Evolutionary conservation across 2,329 filamentous ascomycete species (phyloP).

Genomic region (Aspergillus novofumigatus): DNA sequence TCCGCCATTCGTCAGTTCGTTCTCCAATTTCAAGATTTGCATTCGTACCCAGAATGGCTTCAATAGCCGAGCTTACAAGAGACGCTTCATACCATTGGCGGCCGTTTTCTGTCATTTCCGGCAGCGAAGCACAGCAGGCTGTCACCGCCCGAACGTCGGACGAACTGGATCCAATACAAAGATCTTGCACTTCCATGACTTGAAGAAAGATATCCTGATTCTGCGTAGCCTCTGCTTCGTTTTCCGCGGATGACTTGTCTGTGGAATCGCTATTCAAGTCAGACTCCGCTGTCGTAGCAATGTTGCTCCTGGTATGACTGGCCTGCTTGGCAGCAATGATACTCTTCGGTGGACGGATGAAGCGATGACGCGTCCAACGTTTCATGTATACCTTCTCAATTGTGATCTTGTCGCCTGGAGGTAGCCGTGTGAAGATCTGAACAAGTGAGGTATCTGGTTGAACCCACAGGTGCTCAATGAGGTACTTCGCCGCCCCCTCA

Average conservation of each 20-base stretch:
- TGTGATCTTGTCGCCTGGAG: slow-evolving; percentile 17
- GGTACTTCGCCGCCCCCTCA: slow-evolving; percentile 24
- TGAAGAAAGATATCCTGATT: slow-evolving; percentile 29
- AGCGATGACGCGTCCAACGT: slow-evolving; percentile 29
- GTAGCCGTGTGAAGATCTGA: slow-evolving; percentile 25
- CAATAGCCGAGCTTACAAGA: slow-evolving; percentile 33
- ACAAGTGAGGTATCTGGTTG: slow-evolving; percentile 22
- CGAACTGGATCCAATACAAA: slow-evolving; percentile 22
- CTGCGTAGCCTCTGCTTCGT: slow-evolving; percentile 5
- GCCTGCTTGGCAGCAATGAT: background rate
- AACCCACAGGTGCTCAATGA: slow-evolving; percentile 34
- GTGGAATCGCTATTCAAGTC: background rate
- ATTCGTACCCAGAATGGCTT: slow-evolving; percentile 31
- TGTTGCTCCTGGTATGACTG: background rate
- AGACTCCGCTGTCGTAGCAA: background rate
- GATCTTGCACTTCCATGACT: slow-evolving; percentile 37
- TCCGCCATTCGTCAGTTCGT: slow-evolving; percentile 27
- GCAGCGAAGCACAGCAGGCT: slow-evolving; percentile 20
- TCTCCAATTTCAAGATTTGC: slow-evolving; percentile 31
- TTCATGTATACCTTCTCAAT: slow-evolving; percentile 35
- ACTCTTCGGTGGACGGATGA: slow-evolving; percentile 7
- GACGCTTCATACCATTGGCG: slow-evolving; percentile 40
- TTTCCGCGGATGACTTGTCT: background rate
- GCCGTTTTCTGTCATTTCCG: slow-evolving; percentile 29
- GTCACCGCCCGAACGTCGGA: slow-evolving; percentile 23